A percentile compares a stretch with the other conserved stretches of the same genome.
phyloP scores from a whole-genome alignment of 768 basidiomycete genomes.

The Pilatotrama ljubarskyi region DNA sequence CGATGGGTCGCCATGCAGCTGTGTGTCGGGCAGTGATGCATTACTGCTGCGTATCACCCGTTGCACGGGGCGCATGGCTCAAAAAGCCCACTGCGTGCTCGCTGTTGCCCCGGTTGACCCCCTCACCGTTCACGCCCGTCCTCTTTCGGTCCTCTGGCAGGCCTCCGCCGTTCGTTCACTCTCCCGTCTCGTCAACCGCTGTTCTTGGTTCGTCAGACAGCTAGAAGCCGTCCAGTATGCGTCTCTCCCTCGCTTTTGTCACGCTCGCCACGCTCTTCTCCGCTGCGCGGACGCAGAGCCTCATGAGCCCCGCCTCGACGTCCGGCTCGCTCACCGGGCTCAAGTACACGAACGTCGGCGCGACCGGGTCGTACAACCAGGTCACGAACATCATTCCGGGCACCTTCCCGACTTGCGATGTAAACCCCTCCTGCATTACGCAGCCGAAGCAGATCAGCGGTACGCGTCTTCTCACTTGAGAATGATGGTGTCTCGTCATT shows the following conservation, averaged over 20 bases:
- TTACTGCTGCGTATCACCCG: constrained; percentile 4
- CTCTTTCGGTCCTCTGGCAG: constrained; percentile 15
- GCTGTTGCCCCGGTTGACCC: background rate
- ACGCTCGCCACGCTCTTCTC: constrained; percentile 4
- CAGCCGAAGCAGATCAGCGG: constrained; percentile 20
- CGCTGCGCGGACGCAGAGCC: constrained; percentile 13
- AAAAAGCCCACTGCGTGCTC: background rate
- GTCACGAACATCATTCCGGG: constrained; percentile 30
- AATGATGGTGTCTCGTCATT: background rate
- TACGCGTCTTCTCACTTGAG: constrained; percentile 3
- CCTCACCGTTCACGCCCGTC: background rate
- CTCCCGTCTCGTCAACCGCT: background rate
- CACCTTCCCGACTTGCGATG: constrained; percentile 25
- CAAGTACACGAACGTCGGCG: constrained; percentile 28
- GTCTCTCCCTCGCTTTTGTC: background rate
- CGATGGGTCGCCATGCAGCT: constrained; percentile 6
- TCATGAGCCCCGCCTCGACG: constrained; percentile 15
- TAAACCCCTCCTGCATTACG: constrained; percentile 27
- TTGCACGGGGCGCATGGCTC: background rate
- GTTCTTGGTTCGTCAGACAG: background rate
- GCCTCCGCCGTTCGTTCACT: background rate
- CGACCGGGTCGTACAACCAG: constrained; percentile 28
- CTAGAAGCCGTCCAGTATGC: constrained; percentile 10
- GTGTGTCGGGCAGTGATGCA: constrained; percentile 11
- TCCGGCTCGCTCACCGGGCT: constrained; percentile 27